Conservation (phyloP, 2,329 filamentous ascomycete species). For the Neonectria punicea region DNA sequence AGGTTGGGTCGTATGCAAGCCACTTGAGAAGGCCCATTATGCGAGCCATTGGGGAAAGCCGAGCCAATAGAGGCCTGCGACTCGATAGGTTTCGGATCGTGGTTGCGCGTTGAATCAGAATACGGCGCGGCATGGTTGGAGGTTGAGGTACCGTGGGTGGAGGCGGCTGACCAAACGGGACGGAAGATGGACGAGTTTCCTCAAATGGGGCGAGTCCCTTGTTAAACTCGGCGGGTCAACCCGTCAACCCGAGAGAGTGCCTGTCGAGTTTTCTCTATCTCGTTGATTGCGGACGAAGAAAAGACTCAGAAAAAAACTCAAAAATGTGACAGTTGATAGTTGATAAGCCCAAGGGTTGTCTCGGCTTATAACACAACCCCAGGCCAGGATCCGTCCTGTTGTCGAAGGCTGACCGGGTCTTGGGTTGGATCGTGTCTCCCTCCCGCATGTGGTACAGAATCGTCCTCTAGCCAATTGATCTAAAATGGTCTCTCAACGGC, state of each 20-base stretch:
- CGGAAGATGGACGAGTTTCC: background rate
- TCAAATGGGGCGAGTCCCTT: background rate
- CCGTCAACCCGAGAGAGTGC: background rate
- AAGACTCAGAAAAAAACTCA: background rate
- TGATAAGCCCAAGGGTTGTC: slow-evolving; percentile 16
- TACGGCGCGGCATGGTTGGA: slow-evolving; percentile 4
- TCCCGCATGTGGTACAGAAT: slow-evolving; percentile 6
- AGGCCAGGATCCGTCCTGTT: slow-evolving; percentile 2
- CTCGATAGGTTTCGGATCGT: slow-evolving; percentile 14
- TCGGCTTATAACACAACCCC: slow-evolving; percentile 12
- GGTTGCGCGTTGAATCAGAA: slow-evolving; percentile 11
- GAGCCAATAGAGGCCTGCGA: slow-evolving; percentile 5
- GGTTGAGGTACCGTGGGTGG: background rate
- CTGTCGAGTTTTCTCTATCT: background rate
- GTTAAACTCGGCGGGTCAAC: background rate
- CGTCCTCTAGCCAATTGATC: background rate
- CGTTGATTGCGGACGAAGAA: background rate
- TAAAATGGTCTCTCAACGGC: slow-evolving; percentile 13
- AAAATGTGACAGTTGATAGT: background rate
- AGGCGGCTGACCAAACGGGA: slow-evolving; percentile 6
- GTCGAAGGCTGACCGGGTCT: background rate
- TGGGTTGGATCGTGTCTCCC: slow-evolving; percentile 6
- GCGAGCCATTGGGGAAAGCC: slow-evolving; percentile 29
- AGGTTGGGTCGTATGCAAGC: slow-evolving; percentile 34
- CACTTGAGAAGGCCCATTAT: slow-evolving; percentile 24